A percentile compares a stretch with the other conserved stretches of the same genome.
Conservation (phyloP, 805 yeast species). For the Pichia californica region DNA sequence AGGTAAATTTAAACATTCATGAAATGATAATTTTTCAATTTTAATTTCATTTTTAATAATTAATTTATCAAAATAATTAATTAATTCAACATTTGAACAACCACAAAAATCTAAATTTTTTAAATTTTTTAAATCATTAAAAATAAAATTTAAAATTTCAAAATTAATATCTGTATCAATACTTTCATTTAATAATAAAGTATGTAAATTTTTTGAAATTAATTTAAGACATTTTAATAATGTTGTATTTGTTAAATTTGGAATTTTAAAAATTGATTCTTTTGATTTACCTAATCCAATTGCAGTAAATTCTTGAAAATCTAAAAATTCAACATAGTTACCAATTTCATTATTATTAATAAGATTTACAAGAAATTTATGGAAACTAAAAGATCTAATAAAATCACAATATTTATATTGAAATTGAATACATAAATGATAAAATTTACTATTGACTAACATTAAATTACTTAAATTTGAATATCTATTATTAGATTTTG, state of each 20-base stretch:
- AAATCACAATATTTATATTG: conserved; percentile 64
- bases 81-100: conserved; percentile 60
- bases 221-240: conserved; percentile 53
- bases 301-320: conserved; percentile 67
- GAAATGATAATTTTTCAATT: conserved; percentile 58
- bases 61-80: conserved; percentile 46
- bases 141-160: conserved; percentile 47
- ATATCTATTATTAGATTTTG: conserved; percentile 16
- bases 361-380: conserved; percentile 56
- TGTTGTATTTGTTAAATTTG: conserved; percentile 77
- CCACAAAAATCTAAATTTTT: conserved; percentile 86
- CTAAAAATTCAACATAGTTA: not conserved
- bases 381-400: conserved; percentile 76
- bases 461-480: conserved; percentile 25
- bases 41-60: conserved; percentile 22
- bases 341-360: not conserved
- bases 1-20: conserved; percentile 79
- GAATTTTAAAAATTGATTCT: conserved; percentile 84
- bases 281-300: conserved; percentile 87
- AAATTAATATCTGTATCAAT: conserved; percentile 75
- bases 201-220: conserved; percentile 58
- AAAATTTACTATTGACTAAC: conserved; percentile 50
- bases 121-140: conserved; percentile 48
- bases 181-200: conserved; percentile 78
- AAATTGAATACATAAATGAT: conserved; percentile 50